These are phyloP conservation scores for Chlamydomonas eustigma DNA, from an alignment of 139 green algal species.

Conservation along the genomic window DNA sequence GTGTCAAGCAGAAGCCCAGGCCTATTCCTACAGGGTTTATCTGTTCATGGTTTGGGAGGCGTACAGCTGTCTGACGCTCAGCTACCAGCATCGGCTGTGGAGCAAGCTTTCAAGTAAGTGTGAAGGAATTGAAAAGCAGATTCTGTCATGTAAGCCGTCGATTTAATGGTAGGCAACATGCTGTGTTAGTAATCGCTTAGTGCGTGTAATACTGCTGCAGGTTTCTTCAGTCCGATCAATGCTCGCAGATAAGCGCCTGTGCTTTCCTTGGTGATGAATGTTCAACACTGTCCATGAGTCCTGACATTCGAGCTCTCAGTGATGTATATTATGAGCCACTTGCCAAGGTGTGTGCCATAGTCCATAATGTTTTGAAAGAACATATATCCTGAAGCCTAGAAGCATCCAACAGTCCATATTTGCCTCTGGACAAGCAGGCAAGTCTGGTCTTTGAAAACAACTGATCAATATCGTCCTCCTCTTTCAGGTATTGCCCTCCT, in stretches of 20 bases:
- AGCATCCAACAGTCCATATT: too few relatives aligned
- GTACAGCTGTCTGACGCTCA: constrained; percentile 35
- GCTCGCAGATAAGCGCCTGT: constrained; percentile 34
- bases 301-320: constrained; percentile 53
- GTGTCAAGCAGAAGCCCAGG: constrained; percentile 55
- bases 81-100: constrained; percentile 55
- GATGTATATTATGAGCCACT: constrained; percentile 83
- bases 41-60: constrained; percentile 32
- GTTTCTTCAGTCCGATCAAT: neutral
- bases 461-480: too few relatives aligned
- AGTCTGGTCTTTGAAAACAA: too few relatives aligned
- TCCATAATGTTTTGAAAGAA: too few relatives aligned
- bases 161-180: neutral
- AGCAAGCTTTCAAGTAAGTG: constrained; percentile 38
- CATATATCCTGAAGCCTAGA: too few relatives aligned
- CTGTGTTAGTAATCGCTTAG: neutral
- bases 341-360: neutral
- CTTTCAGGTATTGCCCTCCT: constrained; percentile 6
- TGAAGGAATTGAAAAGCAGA: too few relatives aligned
- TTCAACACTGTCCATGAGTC: constrained; percentile 62
- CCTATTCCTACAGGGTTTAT: constrained; percentile 74
- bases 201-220: neutral
- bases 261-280: constrained; percentile 88
- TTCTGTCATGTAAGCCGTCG: too few relatives aligned
- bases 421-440: too few relatives aligned